Evolutionary conservation across 2,329 filamentous ascomycete genomes (phyloP).

Genomic region (Scytalidium lignicola): DNA sequence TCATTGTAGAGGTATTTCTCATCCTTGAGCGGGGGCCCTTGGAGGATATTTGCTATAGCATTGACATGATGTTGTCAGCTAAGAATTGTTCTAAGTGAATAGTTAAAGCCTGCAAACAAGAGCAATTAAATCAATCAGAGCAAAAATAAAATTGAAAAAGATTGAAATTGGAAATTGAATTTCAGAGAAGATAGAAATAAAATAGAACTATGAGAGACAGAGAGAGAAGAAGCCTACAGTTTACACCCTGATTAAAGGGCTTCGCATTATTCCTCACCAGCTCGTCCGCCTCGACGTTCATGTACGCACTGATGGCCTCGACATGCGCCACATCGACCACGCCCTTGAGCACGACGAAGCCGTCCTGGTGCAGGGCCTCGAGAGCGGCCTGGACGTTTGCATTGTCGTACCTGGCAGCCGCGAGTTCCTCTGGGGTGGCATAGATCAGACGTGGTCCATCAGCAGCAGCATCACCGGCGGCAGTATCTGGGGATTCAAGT

Average conservation of each 20-base stretch:
- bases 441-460: slow-evolving; percentile 17
- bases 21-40: slow-evolving; percentile 31
- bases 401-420: slow-evolving; percentile 18
- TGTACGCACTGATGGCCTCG: slow-evolving; percentile 28
- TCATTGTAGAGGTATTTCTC: slow-evolving; percentile 30
- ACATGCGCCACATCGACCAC: slow-evolving; percentile 31
- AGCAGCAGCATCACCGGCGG: background rate
- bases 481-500: background rate
- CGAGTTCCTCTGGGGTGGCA: slow-evolving; percentile 20
- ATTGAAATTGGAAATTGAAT: no score
- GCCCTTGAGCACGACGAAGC: slow-evolving; percentile 31
- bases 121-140: no score
- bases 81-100: no score
- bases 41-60: slow-evolving; percentile 33
- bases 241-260: slow-evolving; percentile 32
- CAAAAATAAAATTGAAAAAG: no score
- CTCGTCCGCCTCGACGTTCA: slow-evolving; percentile 30
- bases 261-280: slow-evolving; percentile 23
- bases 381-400: slow-evolving; percentile 29
- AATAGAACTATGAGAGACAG: no score
- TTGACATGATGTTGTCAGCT: slow-evolving; percentile 1
- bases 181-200: no score
- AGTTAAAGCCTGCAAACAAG: no score
- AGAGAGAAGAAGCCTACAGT: slow-evolving; percentile 17
- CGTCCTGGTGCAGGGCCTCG: slow-evolving; percentile 32